These are phyloP conservation scores for Tetracladium marchalianum DNA, from an alignment of 495 filamentous ascomycete genomes.

Conservation along the genomic window DNA sequence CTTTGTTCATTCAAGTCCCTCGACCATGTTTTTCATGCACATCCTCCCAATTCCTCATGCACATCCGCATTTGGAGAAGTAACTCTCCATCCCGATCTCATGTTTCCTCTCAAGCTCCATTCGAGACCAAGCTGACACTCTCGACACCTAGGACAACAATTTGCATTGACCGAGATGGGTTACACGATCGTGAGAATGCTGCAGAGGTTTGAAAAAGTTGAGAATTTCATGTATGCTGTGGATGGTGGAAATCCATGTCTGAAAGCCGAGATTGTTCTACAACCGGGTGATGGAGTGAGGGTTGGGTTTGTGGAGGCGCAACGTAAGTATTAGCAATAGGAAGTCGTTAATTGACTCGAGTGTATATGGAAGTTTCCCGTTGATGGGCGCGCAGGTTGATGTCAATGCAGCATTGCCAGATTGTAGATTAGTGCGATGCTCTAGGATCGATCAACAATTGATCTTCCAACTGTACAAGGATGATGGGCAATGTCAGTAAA, in stretches of 20 bases:
- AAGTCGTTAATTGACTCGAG: too few relatives aligned
- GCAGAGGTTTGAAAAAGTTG: slow-evolving; percentile 54
- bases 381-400: too few relatives aligned
- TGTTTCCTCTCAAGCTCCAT: slow-evolving; percentile 47
- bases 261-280: slow-evolving; percentile 57
- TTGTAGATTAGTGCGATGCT: too few relatives aligned
- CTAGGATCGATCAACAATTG: too few relatives aligned
- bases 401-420: too few relatives aligned
- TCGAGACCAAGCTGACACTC: slow-evolving; percentile 50
- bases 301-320: slow-evolving; percentile 45
- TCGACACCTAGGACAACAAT: slow-evolving; percentile 56
- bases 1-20: too few relatives aligned
- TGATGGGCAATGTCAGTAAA: too few relatives aligned
- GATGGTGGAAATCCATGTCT: slow-evolving; percentile 40
- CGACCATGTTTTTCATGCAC: slow-evolving; percentile 5
- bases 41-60: too few relatives aligned
- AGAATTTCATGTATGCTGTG: slow-evolving; percentile 37
- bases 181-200: slow-evolving; percentile 65
- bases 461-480: too few relatives aligned
- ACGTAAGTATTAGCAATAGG: too few relatives aligned
- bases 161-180: slow-evolving; percentile 71
- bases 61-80: too few relatives aligned
- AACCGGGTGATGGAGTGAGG: slow-evolving; percentile 50
- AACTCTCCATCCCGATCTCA: slow-evolving; percentile 65
- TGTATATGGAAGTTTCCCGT: too few relatives aligned